Evolutionary conservation across 73 alveolate species (phyloP), one percentile per base, ranked within the genome.

Genomic region (Symbiodinium natans): DNA sequence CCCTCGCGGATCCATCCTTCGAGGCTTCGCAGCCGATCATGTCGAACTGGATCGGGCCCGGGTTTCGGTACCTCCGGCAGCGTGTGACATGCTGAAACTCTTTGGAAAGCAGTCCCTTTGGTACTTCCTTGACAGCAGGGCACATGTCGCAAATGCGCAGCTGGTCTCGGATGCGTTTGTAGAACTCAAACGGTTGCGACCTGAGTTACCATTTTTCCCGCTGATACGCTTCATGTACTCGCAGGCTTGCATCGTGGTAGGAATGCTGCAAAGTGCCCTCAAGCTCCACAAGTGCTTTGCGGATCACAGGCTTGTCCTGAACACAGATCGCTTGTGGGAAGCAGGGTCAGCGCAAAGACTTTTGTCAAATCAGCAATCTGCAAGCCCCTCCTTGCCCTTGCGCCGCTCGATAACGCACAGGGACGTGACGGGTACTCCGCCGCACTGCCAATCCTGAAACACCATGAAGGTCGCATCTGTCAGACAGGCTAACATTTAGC

Each of bases 31-130:
- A 68, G 99, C 97, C 56, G 23, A 73, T 43, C 97, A 90, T 99
- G 77, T 99, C 99, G 83, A 99, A 99, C 87, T 99, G 99, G 73
- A 99, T 98, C 4, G 99, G 99, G 23, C 99, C 99, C 38, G 99
- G 99, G 86, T 99, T 84, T 19, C 99, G 73, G 98, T 99, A 99
- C 97, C 97, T 90, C 23, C 68, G 33, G 25, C 74, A 19, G 41
- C 46, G 34, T 33, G 56, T 13, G 80, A n/a, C 33, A 11, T 23
- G n/a, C 33, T 52, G 71, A 23, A 52, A n/a, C n/a, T n/a, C n/a
- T n/a, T n/a, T n/a, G n/a, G n/a, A n/a, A n/a, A n/a, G n/a, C n/a
- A n/a, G n/a, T n/a, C n/a, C n/a, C n/a, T n/a, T n/a, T n/a, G n/a
- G n/a, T n/a, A n/a, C n/a, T n/a, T n/a, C n/a, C n/a, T n/a, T n/a